Evolutionary conservation across 257 asterid genomes (phyloP).

Genomic region (Solanum piurae): DNA sequence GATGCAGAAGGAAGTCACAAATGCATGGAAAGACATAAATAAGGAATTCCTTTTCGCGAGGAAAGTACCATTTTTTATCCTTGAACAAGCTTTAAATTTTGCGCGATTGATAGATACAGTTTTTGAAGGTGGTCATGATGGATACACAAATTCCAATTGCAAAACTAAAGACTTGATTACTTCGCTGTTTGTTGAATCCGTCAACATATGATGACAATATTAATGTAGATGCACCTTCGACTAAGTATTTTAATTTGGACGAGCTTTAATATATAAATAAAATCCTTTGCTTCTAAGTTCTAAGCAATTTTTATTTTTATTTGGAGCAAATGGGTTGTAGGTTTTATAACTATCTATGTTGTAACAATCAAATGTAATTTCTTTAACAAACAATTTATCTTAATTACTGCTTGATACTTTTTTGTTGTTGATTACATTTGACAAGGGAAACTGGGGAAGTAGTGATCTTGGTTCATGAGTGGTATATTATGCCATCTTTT

Average conservation of each 20-base stretch:
- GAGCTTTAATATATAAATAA: no score
- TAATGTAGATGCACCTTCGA: background rate
- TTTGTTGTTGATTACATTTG: background rate
- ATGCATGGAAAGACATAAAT: conserved; percentile 12
- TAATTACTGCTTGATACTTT: background rate
- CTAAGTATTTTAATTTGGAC: background rate
- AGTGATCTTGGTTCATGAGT: background rate
- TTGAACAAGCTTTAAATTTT: background rate
- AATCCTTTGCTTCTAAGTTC: no score
- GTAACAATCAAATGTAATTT: background rate
- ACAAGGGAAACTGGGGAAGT: background rate
- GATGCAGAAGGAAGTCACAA: background rate
- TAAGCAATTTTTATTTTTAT: no score
- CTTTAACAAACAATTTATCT: background rate
- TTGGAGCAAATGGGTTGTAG: background rate
- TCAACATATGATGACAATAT: background rate
- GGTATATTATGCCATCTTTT: no score
- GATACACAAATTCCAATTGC: background rate
- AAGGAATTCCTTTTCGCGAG: background rate
- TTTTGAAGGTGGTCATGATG: background rate
- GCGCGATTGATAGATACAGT: accelerated
- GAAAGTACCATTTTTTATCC: background rate
- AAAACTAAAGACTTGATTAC: background rate
- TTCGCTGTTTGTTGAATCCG: background rate
- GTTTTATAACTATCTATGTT: background rate